Percentiles rank a stretch among this genome's conserved stretches.
Evolutionary conservation across 495 filamentous ascomycete species (phyloP).

Genomic region (Aspergillus haitiensis): DNA sequence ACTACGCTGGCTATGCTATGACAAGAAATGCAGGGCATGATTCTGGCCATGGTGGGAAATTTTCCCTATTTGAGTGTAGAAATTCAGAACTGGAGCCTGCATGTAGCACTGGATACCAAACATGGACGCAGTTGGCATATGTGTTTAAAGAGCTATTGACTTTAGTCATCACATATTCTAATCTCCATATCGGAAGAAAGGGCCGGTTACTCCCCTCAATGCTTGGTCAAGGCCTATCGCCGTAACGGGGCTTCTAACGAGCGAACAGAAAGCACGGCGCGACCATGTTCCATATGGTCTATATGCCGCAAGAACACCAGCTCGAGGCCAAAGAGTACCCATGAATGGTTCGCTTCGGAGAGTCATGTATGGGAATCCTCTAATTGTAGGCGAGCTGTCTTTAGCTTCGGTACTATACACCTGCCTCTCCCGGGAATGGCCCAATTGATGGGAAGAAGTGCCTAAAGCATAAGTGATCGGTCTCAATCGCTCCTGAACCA

Average conservation of each 20-base stretch:
- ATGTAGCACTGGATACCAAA: slow-evolving; percentile 16
- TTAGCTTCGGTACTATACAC: neutral
- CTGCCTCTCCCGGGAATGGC: neutral
- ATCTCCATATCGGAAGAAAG: neutral
- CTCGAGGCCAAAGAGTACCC: neutral
- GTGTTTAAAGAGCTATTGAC: neutral
- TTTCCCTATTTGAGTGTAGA: neutral
- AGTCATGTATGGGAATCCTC: slow-evolving; percentile 4
- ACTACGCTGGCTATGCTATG: slow-evolving; percentile 1
- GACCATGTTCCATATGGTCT: neutral
- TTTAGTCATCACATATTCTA: neutral
- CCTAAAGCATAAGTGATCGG: neutral
- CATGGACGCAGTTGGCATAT: slow-evolving; percentile 3
- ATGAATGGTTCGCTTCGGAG: slow-evolving; percentile 1
- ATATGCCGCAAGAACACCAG: neutral
- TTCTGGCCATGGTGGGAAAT: slow-evolving; percentile 1
- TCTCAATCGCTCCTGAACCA: neutral
- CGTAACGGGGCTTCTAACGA: neutral
- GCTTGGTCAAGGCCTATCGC: neutral
- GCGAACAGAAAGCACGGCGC: too few species aligned
- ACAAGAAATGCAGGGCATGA: slow-evolving; percentile 14
- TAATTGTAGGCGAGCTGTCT: neutral
- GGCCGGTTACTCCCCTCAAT: neutral
- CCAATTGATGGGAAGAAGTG: neutral
- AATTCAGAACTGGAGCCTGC: slow-evolving; percentile 8